phyloP scores from a whole-genome alignment of 176 grass and related monocot genomes.

The Chrysopogon serrulatus region DNA sequence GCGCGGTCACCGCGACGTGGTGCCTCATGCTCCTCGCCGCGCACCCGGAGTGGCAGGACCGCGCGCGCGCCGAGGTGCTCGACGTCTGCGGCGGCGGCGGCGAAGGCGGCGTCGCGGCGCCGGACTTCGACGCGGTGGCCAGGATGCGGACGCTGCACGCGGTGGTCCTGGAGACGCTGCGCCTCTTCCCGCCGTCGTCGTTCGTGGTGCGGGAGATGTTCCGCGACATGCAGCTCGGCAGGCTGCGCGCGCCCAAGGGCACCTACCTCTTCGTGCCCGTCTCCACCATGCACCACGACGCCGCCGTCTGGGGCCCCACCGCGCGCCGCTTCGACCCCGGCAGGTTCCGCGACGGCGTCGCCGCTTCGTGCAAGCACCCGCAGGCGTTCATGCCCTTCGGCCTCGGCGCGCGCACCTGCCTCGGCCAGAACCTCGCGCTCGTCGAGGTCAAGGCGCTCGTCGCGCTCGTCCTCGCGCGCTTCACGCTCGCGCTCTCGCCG shows the following conservation, averaged over 20 bases:
- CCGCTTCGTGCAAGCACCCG: slow-evolving; percentile 39
- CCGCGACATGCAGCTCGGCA: slow-evolving; percentile 39
- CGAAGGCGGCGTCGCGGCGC: background rate
- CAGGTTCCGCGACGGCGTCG: slow-evolving; percentile 41
- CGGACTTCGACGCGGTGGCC: slow-evolving; percentile 46
- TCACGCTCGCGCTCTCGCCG: slow-evolving; percentile 40
- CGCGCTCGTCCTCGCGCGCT: slow-evolving; percentile 31
- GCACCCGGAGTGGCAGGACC: slow-evolving; percentile 71
- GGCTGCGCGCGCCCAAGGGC: slow-evolving; percentile 33
- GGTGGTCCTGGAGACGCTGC: slow-evolving; percentile 68
- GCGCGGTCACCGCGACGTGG: slow-evolving; percentile 63
- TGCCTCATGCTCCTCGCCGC: slow-evolving; percentile 81
- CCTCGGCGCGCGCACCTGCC: slow-evolving; percentile 52
- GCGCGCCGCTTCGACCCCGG: slow-evolving; percentile 36
- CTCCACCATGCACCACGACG: slow-evolving; percentile 57
- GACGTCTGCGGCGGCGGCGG: slow-evolving; percentile 14
- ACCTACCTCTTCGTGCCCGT: slow-evolving; percentile 51
- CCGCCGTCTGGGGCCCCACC: slow-evolving; percentile 26
- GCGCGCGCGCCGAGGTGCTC: slow-evolving; percentile 49
- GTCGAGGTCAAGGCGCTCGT: slow-evolving; percentile 63
- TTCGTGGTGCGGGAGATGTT: slow-evolving; percentile 58
- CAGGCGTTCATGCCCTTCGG: slow-evolving; percentile 65
- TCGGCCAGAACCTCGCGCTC: slow-evolving; percentile 61
- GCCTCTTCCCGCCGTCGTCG: slow-evolving; percentile 54
- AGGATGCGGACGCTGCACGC: slow-evolving; percentile 55